Evolutionary conservation across 2,329 filamentous ascomycete species (phyloP).

Genomic region (Monilinia fructicola): DNA sequence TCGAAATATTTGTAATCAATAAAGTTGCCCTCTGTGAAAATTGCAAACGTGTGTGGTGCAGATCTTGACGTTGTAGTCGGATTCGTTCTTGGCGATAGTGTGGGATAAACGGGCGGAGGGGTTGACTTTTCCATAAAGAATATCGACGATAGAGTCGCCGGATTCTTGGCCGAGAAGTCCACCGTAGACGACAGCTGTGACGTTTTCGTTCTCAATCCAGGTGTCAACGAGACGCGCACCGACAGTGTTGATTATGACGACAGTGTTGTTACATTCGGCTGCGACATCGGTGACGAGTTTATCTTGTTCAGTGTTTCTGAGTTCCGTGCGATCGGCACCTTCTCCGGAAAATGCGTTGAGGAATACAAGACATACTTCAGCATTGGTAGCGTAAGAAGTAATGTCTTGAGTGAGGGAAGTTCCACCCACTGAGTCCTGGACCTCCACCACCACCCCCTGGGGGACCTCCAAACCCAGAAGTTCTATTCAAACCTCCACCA

Average conservation of each 20-base stretch:
- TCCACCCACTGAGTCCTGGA: neutral
- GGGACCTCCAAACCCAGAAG: too few species aligned
- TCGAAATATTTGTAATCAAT: slow-evolving; percentile 80
- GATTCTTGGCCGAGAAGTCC: slow-evolving; percentile 79
- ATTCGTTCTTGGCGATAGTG: slow-evolving; percentile 61
- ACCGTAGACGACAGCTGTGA: slow-evolving; percentile 79
- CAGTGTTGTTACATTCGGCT: slow-evolving; percentile 54
- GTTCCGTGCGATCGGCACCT: slow-evolving; percentile 60
- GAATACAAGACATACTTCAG: slow-evolving; percentile 38
- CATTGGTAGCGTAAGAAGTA: neutral
- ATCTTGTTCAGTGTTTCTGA: slow-evolving; percentile 46
- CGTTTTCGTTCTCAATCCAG: slow-evolving; percentile 71
- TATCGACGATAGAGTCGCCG: slow-evolving; percentile 72
- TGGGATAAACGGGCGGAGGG: slow-evolving; percentile 77
- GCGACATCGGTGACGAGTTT: slow-evolving; percentile 48
- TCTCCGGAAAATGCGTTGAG: slow-evolving; percentile 70
- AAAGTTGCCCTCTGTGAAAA: slow-evolving; percentile 75
- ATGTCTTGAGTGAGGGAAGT: neutral
- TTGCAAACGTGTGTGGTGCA: slow-evolving; percentile 64
- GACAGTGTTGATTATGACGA: slow-evolving; percentile 65
- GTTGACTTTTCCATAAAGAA: slow-evolving; percentile 77
- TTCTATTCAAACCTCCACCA: too few species aligned
- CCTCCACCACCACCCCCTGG: neutral
- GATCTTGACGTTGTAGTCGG: slow-evolving; percentile 44
- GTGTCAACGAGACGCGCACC: slow-evolving; percentile 57